Percentiles rank a stretch among this genome's conserved stretches.
These are phyloP conservation scores for Ceratobasidium theobromae DNA, from an alignment of 1,284 basidiomycete genomes.

Conservation along the genomic window DNA sequence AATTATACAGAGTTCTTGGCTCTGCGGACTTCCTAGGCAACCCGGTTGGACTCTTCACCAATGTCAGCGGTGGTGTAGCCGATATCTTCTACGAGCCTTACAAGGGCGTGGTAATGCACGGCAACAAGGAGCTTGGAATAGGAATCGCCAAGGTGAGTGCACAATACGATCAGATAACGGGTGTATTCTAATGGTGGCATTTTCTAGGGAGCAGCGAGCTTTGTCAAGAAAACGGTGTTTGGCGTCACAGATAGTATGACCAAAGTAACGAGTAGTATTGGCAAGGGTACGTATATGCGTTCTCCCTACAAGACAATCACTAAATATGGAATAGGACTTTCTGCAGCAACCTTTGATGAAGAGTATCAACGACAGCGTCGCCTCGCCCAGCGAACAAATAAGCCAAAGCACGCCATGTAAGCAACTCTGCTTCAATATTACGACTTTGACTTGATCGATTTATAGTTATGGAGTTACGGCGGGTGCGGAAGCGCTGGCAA, in stretches of 20 bases:
- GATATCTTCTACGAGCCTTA: conserved; percentile 99
- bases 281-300: conserved; percentile 68
- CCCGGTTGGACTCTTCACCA: conserved; percentile 83
- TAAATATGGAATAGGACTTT: conserved; percentile 61
- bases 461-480: conserved; percentile 87
- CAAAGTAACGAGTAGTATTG: conserved; percentile 95
- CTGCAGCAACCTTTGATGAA: conserved; percentile 93
- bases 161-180: neutral
- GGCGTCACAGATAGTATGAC: conserved; percentile 95
- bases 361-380: conserved; percentile 92
- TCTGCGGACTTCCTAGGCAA: conserved; percentile 86
- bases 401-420: conserved; percentile 93
- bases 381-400: conserved; percentile 88
- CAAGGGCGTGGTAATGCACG: conserved; percentile 96
- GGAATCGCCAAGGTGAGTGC: conserved; percentile 87
- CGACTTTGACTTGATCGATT: neutral
- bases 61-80: conserved; percentile 97
- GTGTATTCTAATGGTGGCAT: neutral
- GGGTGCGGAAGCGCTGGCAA: conserved; percentile 92
- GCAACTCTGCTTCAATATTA: conserved; percentile 38
- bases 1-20: conserved; percentile 94
- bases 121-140: conserved; percentile 92
- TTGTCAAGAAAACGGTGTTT: conserved; percentile 98
- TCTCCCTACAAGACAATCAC: neutral
- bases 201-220: conserved; percentile 87